Conservation (phyloP, 1,284 basidiomycete genomes). For the Austroboletus niveus region DNA sequence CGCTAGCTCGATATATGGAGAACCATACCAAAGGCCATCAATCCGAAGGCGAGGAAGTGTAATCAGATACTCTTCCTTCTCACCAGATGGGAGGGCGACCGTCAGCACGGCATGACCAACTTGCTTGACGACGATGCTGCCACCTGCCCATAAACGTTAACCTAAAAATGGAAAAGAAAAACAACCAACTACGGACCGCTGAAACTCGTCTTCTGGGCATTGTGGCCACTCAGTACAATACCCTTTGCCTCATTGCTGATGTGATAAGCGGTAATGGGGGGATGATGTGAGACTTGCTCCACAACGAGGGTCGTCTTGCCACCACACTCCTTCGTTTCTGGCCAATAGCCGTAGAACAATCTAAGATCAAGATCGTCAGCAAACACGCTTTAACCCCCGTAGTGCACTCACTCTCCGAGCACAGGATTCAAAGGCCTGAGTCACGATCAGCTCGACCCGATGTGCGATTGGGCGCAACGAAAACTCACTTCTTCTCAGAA, state of each 20-base stretch:
- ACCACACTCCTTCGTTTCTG: conserved; percentile 76
- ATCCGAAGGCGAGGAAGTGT: conserved; percentile 83
- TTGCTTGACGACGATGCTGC: conserved; percentile 87
- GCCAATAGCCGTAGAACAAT: conserved; percentile 93
- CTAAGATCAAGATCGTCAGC: conserved; percentile 34
- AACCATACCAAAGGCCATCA: conserved; percentile 59
- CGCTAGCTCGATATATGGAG: conserved; percentile 86
- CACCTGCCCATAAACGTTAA: conserved; percentile 38
- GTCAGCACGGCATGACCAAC: conserved; percentile 91
- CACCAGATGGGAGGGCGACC: conserved; percentile 58
- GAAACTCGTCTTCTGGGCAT: conserved; percentile 96
- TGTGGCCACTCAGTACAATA: conserved; percentile 83
- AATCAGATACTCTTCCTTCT: conserved; percentile 80
- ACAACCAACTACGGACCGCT: conserved; percentile 49
- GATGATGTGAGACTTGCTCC: conserved; percentile 98
- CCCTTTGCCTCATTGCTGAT: conserved; percentile 85
- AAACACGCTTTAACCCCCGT: neutral
- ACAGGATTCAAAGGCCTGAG: conserved; percentile 90
- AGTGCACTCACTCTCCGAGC: conserved; percentile 76
- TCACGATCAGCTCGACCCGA: conserved; percentile 10
- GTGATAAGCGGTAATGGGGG: conserved; percentile 83
- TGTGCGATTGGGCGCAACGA: neutral
- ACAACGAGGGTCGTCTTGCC: conserved; percentile 78
- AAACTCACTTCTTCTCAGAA: conserved; percentile 88
- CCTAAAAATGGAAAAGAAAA: neutral